These are phyloP conservation scores for Coriolopsis trogii DNA, from an alignment of 1,284 basidiomycete genomes.

Conservation along the genomic window DNA sequence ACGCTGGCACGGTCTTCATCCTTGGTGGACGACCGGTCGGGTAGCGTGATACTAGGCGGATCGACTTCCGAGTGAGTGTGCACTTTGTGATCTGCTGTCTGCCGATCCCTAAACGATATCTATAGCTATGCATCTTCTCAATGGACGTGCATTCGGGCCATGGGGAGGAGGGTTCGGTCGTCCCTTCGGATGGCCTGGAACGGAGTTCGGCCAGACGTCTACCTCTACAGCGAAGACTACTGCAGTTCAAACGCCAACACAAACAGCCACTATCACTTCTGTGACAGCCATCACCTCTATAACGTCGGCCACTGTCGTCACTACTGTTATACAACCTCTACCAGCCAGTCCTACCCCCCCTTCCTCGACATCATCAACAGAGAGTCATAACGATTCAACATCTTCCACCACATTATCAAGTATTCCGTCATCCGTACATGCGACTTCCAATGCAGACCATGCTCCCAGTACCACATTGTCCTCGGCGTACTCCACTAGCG, in stretches of 20 bases:
- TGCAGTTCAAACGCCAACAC: background rate
- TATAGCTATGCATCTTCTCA: background rate
- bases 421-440: background rate
- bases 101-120: background rate
- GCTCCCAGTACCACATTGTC: background rate
- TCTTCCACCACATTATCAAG: no score
- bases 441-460: background rate
- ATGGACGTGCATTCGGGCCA: background rate
- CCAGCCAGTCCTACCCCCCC: background rate
- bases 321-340: conserved; percentile 6
- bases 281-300: conserved; percentile 11
- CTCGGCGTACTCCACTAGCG: no score
- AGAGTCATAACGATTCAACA: no score
- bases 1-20: no score
- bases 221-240: background rate
- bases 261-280: conserved; percentile 8
- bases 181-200: background rate
- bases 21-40: no score
- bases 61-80: no score
- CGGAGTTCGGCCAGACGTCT: background rate
- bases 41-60: no score
- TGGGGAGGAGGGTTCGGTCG: background rate
- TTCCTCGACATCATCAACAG: background rate
- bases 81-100: no score
- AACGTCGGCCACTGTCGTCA: conserved; percentile 2